Percentiles rank a stretch among this genome's conserved stretches.
Conservation (phyloP, 2,329 filamentous ascomycete genomes). For the Trichoderma semiorbis region DNA sequence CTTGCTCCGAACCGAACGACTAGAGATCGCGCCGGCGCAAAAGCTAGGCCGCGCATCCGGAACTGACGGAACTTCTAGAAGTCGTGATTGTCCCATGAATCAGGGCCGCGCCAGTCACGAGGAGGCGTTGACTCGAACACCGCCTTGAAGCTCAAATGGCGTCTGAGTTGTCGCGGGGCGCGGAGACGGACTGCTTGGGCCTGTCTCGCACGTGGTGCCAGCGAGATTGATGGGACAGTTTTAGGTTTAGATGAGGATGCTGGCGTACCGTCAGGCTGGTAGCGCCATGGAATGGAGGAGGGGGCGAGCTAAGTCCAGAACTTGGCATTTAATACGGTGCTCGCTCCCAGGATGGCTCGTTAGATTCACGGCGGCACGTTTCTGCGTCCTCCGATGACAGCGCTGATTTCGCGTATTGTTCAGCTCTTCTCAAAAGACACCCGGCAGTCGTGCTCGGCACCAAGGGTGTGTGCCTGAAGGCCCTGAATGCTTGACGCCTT, state of each 20-base stretch:
- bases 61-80: constrained; percentile 14
- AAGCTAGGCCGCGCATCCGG: not conserved
- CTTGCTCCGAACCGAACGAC: not conserved
- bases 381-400: not conserved
- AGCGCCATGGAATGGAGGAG: not conserved
- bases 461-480: not conserved
- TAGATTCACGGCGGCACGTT: not conserved
- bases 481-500: not conserved
- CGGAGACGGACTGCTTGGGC: constrained; percentile 1
- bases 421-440: not conserved
- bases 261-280: constrained; percentile 16
- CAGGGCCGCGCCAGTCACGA: not conserved
- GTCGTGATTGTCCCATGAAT: constrained; percentile 7
- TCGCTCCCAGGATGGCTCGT: not conserved
- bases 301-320: not conserved
- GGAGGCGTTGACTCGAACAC: constrained; percentile 8
- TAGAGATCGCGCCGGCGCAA: not conserved
- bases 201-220: constrained; percentile 15
- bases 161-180: constrained; percentile 11
- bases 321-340: not conserved
- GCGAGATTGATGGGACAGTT: constrained; percentile 12
- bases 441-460: not conserved
- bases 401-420: constrained; percentile 7
- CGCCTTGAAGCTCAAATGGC: not conserved
- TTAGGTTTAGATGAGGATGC: constrained; percentile 12